A percentile compares a stretch with the other conserved stretches of the same genome.
Conservation (phyloP, 768 basidiomycete species). For the Wakefieldia striispora region DNA sequence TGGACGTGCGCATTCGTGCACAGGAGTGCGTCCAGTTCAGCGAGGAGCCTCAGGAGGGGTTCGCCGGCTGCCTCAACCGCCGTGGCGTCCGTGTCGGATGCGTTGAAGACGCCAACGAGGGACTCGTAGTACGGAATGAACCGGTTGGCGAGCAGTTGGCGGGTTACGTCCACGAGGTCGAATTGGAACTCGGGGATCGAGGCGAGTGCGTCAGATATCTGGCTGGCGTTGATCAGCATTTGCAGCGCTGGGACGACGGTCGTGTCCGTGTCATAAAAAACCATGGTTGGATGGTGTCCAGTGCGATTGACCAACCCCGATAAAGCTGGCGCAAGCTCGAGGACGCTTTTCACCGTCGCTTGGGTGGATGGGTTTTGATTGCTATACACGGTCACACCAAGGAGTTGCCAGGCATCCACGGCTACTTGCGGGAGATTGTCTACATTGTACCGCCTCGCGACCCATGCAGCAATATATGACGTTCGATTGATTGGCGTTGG, state of each 20-base stretch:
- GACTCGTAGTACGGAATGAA: conserved; percentile 34
- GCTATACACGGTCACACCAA: conserved; percentile 39
- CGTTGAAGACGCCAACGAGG: conserved; percentile 31
- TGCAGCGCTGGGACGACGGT: conserved; percentile 78
- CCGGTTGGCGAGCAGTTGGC: conserved; percentile 39
- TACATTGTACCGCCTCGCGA: conserved; percentile 35
- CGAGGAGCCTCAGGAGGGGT: conserved; percentile 31
- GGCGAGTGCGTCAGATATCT: conserved; percentile 14
- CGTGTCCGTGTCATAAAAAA: conserved; percentile 38
- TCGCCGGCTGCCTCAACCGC: conserved; percentile 23
- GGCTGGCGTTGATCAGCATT: conserved; percentile 50
- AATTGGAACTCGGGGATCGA: conserved; percentile 34
- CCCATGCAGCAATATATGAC: conserved; percentile 34
- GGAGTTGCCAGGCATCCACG: conserved; percentile 35
- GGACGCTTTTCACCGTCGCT: conserved; percentile 37
- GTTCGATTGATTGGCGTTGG: conserved; percentile 31
- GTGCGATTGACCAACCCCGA: conserved; percentile 34
- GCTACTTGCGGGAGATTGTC: conserved; percentile 23
- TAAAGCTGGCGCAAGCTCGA: conserved; percentile 36
- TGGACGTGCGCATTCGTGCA: conserved; percentile 32
- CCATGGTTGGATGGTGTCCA: conserved; percentile 32
- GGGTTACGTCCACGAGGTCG: conserved; percentile 40
- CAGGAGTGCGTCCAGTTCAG: conserved; percentile 36
- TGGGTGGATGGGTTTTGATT: conserved; percentile 34
- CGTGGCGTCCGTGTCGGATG: conserved; percentile 15